phyloP scores from a whole-genome alignment of 192 early-diverging fungal species.

The Cladochytrium replicatum region DNA sequence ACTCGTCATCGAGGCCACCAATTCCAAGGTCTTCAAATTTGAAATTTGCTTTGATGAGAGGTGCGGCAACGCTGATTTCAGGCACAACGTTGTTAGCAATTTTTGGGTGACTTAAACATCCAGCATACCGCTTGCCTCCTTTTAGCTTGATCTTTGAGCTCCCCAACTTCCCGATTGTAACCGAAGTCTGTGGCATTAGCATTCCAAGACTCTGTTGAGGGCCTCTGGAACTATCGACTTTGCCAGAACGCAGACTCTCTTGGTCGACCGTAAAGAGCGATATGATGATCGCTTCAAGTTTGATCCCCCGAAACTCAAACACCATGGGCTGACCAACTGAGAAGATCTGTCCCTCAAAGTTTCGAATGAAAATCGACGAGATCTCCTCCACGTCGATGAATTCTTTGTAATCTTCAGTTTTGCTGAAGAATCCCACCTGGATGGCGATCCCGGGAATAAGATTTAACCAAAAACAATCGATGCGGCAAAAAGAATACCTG shows the following conservation, averaged over 20 bases:
- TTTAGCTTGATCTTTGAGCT: conserved; percentile 70
- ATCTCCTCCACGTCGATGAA: conserved; percentile 69
- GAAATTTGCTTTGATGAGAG: conserved; percentile 87
- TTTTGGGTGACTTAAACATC: too few relatives aligned
- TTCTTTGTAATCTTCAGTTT: conserved; percentile 28
- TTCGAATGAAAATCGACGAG: conserved; percentile 34
- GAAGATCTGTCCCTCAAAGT: conserved; percentile 76
- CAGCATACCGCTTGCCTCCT: conserved; percentile 43
- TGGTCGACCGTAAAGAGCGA: conserved; percentile 46
- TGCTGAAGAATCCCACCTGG: conserved; percentile 20
- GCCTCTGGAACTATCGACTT: too few relatives aligned
- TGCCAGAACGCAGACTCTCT: conserved; percentile 40
- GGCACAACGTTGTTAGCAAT: conserved; percentile 38
- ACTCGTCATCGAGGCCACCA: conserved; percentile 92
- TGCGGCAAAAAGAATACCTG: conserved; percentile 26
- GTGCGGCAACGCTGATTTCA: conserved; percentile 39
- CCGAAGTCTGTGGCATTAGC: conserved; percentile 56
- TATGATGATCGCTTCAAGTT: conserved; percentile 41
- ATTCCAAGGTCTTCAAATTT: conserved; percentile 97
- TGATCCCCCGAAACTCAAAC: conserved; percentile 73
- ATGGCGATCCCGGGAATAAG: conserved; percentile 3
- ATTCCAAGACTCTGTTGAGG: conserved; percentile 56
- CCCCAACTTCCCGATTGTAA: conserved; percentile 60
- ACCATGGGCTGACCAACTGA: conserved; percentile 62
- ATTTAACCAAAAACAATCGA: conserved; percentile 6